phyloP scores from a whole-genome alignment of 768 basidiomycete genomes.

The Lyophyllum atratum region DNA sequence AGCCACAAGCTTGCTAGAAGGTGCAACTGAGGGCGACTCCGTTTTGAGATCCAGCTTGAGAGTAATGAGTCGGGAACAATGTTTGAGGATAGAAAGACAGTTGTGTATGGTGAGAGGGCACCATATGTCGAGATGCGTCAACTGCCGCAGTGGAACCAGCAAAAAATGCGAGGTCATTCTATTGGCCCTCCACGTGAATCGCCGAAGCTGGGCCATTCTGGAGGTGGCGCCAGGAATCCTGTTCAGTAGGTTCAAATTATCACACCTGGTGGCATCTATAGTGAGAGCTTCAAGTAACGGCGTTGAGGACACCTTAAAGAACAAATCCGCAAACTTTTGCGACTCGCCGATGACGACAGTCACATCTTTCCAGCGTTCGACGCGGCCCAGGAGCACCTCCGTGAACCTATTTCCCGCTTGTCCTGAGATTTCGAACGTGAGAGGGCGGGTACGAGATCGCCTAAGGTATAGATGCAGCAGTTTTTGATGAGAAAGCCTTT shows the following conservation, averaged over 20 bases:
- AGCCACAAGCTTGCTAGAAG: not conserved
- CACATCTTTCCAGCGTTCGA: conserved; percentile 1
- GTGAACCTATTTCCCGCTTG: not conserved
- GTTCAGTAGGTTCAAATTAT: not conserved
- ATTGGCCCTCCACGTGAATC: not conserved
- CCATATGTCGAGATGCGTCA: conserved; percentile 2
- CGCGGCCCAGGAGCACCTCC: conserved; percentile 2
- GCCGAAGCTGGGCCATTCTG: not conserved
- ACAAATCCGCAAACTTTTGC: not conserved
- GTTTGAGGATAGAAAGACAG: not conserved
- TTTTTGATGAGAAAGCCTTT: not conserved
- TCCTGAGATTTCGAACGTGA: not conserved
- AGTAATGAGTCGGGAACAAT: not conserved
- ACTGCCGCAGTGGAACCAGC: not conserved
- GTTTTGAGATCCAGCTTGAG: conserved; percentile 3
- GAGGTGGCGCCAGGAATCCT: not conserved
- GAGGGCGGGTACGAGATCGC: not conserved
- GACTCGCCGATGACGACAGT: not conserved
- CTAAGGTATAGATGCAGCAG: conserved; percentile 1
- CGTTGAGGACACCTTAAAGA: not conserved
- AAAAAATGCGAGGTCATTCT: not conserved
- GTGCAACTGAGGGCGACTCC: not conserved
- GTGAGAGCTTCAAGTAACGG: conserved; percentile 3
- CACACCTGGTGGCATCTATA: not conserved
- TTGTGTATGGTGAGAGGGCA: conserved; percentile 2